These are phyloP conservation scores for Leccinum truebloodii DNA, from an alignment of 768 basidiomycete genomes.

Conservation along the genomic window DNA sequence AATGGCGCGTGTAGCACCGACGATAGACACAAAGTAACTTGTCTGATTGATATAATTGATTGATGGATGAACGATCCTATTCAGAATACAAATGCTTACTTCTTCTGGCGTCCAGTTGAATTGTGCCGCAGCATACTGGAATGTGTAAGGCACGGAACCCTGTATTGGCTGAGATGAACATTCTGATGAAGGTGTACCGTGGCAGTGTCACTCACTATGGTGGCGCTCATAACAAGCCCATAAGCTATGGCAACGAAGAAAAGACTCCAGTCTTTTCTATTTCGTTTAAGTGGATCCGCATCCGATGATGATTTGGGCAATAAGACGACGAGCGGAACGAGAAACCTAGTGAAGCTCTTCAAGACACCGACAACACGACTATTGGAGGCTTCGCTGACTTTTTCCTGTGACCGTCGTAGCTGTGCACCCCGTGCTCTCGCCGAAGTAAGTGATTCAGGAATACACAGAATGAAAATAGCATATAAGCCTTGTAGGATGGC, in stretches of 20 bases:
- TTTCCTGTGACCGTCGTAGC: constrained; percentile 15
- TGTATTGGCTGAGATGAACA: constrained; percentile 25
- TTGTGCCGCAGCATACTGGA: constrained; percentile 62
- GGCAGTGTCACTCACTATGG: constrained; percentile 43
- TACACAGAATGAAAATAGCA: constrained; percentile 48
- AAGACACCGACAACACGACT: constrained; percentile 20
- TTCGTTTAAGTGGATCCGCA: constrained; percentile 41
- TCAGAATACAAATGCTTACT: constrained; percentile 37
- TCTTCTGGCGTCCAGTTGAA: constrained; percentile 71
- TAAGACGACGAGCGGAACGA: constrained; percentile 72
- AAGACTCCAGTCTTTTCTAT: constrained; percentile 64
- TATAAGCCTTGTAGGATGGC: constrained; percentile 50
- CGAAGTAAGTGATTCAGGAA: constrained; percentile 78
- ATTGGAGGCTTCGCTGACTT: constrained; percentile 6
- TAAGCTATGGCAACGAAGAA: constrained; percentile 54
- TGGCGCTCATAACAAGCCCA: constrained; percentile 43
- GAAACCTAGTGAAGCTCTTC: constrained; percentile 55
- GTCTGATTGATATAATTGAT: constrained; percentile 40
- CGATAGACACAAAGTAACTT: constrained; percentile 69
- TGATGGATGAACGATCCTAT: not conserved
- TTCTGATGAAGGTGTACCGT: not conserved
- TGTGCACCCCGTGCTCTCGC: constrained; percentile 39
- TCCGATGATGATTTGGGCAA: constrained; percentile 40
- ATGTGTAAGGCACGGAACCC: constrained; percentile 58
- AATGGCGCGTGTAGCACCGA: constrained; percentile 54